A percentile compares a stretch with the other conserved stretches of the same genome.
Evolutionary conservation across 345 rosid species (phyloP).

Genomic region (Syzygium grande): DNA sequence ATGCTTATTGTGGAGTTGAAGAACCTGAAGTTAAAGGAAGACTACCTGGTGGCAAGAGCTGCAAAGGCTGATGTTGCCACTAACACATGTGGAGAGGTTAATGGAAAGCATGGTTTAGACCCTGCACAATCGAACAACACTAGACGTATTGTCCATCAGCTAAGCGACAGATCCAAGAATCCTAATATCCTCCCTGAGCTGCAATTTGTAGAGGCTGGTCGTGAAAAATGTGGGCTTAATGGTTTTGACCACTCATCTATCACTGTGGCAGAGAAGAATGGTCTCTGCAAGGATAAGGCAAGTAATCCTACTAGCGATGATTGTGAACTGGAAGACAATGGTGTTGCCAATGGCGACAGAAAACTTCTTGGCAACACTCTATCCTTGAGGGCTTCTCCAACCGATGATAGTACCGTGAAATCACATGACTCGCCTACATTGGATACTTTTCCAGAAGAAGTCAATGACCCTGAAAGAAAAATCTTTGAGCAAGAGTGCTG

Average conservation of each 20-base stretch:
- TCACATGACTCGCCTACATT: conserved; percentile 18
- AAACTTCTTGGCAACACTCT: conserved; percentile 6
- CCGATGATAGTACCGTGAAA: conserved; percentile 20
- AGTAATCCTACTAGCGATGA: not conserved
- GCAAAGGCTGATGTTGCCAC: conserved; percentile 35
- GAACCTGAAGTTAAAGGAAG: conserved; percentile 64
- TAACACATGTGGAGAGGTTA: conserved; percentile 28
- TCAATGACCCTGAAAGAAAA: conserved; percentile 23
- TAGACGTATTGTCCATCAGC: conserved; percentile 8
- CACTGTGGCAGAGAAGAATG: conserved; percentile 8
- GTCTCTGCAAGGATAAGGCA: conserved; percentile 4
- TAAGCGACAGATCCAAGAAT: conserved; percentile 9
- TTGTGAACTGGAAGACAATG: conserved; percentile 14
- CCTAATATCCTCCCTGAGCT: conserved; percentile 12
- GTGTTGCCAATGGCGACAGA: conserved; percentile 13
- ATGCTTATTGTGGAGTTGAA: conserved; percentile 58
- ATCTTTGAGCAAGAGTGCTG: conserved; percentile 20
- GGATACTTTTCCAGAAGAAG: conserved; percentile 25
- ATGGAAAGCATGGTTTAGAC: conserved; percentile 22
- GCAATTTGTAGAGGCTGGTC: not conserved
- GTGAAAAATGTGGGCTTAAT: not conserved
- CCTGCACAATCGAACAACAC: conserved; percentile 11
- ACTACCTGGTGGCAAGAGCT: conserved; percentile 46
- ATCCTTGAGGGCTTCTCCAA: conserved; percentile 4
- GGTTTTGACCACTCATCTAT: conserved; percentile 5